A percentile compares a stretch with the other conserved stretches of the same genome.
These are phyloP conservation scores for Helotiales sp. DNA, from an alignment of 2,329 filamentous ascomycete genomes.

Conservation along the genomic window DNA sequence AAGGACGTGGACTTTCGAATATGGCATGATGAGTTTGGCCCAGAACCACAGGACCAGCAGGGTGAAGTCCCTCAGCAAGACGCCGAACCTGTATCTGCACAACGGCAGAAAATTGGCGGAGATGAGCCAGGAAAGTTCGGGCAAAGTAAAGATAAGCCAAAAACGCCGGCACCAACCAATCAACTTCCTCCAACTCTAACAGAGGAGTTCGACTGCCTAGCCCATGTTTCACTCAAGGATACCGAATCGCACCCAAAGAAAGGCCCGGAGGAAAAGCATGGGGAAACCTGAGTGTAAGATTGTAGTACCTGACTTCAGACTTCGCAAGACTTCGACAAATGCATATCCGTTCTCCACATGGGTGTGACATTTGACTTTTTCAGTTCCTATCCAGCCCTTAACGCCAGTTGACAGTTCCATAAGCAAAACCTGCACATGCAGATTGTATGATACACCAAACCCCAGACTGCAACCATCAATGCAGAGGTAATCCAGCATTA, in stretches of 20 bases:
- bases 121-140: background rate
- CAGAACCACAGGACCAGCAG: background rate
- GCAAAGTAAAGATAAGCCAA: background rate
- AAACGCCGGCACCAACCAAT: no score
- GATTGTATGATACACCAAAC: slow-evolving; percentile 21
- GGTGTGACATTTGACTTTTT: slow-evolving; percentile 7
- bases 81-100: background rate
- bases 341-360: background rate
- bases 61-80: background rate
- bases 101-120: background rate
- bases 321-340: background rate
- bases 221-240: background rate
- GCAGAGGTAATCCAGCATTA: slow-evolving; percentile 11
- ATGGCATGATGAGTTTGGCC: background rate
- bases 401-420: slow-evolving; percentile 13
- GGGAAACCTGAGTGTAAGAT: background rate
- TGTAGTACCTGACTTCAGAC: background rate
- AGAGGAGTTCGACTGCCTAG: background rate
- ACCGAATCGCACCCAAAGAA: background rate
- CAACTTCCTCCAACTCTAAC: background rate
- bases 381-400: slow-evolving; percentile 14
- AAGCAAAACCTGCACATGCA: slow-evolving; percentile 7
- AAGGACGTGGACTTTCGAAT: background rate
- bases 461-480: slow-evolving; percentile 13
- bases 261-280: background rate